Conservation (phyloP, 257 asterid species). For the Solanum etuberosum region DNA sequence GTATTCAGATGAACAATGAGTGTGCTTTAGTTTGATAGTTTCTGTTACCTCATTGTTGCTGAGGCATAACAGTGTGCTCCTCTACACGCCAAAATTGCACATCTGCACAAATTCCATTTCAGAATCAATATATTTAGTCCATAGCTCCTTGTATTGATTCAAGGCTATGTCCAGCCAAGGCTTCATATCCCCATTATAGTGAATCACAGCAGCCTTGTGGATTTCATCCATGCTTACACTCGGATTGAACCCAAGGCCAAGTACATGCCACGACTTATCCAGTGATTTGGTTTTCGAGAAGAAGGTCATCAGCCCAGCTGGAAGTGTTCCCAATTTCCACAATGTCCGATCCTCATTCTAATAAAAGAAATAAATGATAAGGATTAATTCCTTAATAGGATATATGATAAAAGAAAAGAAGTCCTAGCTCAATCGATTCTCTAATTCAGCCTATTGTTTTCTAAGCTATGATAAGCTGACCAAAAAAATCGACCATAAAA, state of each 20-base stretch:
- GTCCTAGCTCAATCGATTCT: neutral
- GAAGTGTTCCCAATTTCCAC: conserved; percentile 83
- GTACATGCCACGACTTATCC: conserved; percentile 92
- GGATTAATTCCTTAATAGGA: neutral
- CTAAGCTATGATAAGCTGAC: neutral
- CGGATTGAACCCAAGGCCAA: conserved; percentile 89
- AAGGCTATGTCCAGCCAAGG: conserved; percentile 98
- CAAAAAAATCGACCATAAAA: neutral
- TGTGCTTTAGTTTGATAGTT: conserved; percentile 2
- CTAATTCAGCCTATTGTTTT: neutral
- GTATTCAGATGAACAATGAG: conserved; percentile 8
- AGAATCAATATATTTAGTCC: conserved; percentile 88
- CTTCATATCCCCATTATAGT: conserved; percentile 94
- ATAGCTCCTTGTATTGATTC: conserved; percentile 83
- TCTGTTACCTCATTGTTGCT: conserved; percentile 11
- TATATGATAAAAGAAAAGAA: neutral
- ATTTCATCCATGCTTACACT: conserved; percentile 93
- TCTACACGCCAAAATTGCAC: conserved; percentile 97
- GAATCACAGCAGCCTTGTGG: conserved; percentile 84
- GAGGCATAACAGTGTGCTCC: conserved; percentile 8
- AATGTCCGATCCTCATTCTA: conserved; percentile 75
- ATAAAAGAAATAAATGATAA: neutral
- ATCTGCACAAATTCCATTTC: conserved; percentile 91
- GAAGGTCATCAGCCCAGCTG: conserved; percentile 79
- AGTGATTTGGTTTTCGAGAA: conserved; percentile 66